Conservation (phyloP, 441 rosid species). For the Erodium trifolium region DNA sequence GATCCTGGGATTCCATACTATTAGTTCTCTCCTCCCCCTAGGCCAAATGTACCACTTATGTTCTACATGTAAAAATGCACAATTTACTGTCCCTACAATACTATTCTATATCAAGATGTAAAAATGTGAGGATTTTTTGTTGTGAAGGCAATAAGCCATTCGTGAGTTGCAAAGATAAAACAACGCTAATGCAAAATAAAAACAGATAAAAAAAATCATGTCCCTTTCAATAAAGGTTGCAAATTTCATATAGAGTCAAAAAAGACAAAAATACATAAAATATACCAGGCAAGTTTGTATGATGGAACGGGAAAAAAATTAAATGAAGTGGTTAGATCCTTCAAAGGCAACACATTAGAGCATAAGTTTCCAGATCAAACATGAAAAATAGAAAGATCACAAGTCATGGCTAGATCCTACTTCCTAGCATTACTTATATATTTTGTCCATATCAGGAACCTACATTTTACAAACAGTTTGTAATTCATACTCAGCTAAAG, state of each 20-base stretch:
- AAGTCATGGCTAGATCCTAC: background rate
- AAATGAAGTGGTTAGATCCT: too few relatives aligned
- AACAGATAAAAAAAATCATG: too few relatives aligned
- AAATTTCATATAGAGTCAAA: background rate
- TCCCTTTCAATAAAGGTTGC: background rate
- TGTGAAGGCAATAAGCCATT: background rate
- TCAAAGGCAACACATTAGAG: constrained; percentile 6
- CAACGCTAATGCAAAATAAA: background rate
- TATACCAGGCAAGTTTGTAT: background rate
- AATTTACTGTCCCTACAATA: constrained; percentile 18
- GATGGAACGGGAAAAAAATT: background rate
- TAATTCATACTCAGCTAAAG: background rate
- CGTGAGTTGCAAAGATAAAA: background rate
- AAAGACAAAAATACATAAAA: background rate
- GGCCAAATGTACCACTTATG: constrained; percentile 25
- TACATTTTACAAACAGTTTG: constrained; percentile 5
- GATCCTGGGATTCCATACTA: constrained; percentile 27
- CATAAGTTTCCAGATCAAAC: background rate
- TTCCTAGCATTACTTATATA: too few relatives aligned
- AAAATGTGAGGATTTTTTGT: constrained; percentile 1
- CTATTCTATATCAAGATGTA: constrained; percentile 7
- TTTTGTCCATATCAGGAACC: too few relatives aligned
- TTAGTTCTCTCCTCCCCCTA: constrained; percentile 23
- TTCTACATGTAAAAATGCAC: constrained; percentile 14
- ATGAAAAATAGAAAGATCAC: background rate